Conservation (phyloP, 805 yeast species). For the Hanseniaspora osmophila region DNA sequence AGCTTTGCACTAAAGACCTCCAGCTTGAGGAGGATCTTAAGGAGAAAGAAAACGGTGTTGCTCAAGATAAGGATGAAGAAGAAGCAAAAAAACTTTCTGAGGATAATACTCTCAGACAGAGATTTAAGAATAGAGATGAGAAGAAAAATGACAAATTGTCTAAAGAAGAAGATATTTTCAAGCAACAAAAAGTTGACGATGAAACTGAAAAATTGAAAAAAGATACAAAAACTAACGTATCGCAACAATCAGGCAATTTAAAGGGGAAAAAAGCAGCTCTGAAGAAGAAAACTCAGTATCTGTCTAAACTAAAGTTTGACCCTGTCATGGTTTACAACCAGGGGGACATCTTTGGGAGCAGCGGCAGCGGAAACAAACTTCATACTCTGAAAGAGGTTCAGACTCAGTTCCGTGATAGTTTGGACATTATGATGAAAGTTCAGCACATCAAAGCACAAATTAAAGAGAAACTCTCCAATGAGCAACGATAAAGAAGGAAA, state of each 20-base stretch:
- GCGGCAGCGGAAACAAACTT: not conserved
- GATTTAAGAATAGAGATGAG: too few relatives aligned
- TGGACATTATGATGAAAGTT: not conserved
- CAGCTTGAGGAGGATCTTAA: too few relatives aligned
- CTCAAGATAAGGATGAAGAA: too few relatives aligned
- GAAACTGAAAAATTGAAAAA: not conserved
- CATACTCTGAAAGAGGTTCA: not conserved
- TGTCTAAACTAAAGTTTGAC: not conserved
- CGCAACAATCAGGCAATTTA: not conserved
- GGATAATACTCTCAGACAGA: too few relatives aligned
- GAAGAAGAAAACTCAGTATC: not conserved
- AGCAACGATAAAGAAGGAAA: not conserved
- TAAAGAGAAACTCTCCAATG: not conserved
- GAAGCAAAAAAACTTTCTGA: too few relatives aligned
- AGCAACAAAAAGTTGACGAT: constrained; percentile 1
- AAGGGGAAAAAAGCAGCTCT: not conserved
- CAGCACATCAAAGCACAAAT: not conserved
- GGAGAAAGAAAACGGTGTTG: too few relatives aligned
- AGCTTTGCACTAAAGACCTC: too few relatives aligned
- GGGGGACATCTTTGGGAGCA: not conserved
- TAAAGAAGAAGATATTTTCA: constrained; percentile 1
- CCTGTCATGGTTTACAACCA: not conserved
- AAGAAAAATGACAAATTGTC: not conserved
- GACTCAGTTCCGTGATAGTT: not conserved
- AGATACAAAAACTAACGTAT: not conserved